phyloP scores from a whole-genome alignment of 2,329 filamentous ascomycete species.

The Aspergillus amoenus region DNA sequence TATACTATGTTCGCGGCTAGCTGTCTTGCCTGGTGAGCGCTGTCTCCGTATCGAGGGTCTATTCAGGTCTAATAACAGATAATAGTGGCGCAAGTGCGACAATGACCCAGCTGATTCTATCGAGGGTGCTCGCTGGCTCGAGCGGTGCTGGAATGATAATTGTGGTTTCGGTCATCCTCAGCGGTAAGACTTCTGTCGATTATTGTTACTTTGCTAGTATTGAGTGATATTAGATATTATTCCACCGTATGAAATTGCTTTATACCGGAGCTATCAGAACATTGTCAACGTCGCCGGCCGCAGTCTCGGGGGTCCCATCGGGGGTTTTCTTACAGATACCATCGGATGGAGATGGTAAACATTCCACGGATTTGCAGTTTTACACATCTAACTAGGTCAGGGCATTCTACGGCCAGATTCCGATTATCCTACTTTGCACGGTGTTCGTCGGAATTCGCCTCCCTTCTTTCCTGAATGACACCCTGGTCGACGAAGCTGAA shows the following conservation, averaged over 20 bases:
- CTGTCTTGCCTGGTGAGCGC: slow-evolving; percentile 23
- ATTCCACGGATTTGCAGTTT: neutral
- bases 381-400: slow-evolving; percentile 21
- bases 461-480: slow-evolving; percentile 4
- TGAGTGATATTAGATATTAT: slow-evolving; percentile 36
- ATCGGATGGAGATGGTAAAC: slow-evolving; percentile 68
- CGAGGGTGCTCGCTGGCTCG: slow-evolving; percentile 36
- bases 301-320: slow-evolving; percentile 64
- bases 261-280: slow-evolving; percentile 48
- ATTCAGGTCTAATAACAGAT: neutral
- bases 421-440: slow-evolving; percentile 55
- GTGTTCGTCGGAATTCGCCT: slow-evolving; percentile 29
- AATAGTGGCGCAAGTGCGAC: slow-evolving; percentile 11
- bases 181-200: slow-evolving; percentile 10
- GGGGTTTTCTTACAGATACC: slow-evolving; percentile 67
- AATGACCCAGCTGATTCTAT: slow-evolving; percentile 30
- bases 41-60: neutral
- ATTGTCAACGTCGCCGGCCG: slow-evolving; percentile 44
- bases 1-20: slow-evolving; percentile 30
- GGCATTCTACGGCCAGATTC: slow-evolving; percentile 60
- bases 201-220: no score
- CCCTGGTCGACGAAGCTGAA: neutral
- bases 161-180: slow-evolving; percentile 44
- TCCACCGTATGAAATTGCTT: slow-evolving; percentile 44
- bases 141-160: slow-evolving; percentile 41